These are phyloP conservation scores for Sphaerostilbella broomeana DNA, from an alignment of 2,329 filamentous ascomycete species.

Conservation along the genomic window DNA sequence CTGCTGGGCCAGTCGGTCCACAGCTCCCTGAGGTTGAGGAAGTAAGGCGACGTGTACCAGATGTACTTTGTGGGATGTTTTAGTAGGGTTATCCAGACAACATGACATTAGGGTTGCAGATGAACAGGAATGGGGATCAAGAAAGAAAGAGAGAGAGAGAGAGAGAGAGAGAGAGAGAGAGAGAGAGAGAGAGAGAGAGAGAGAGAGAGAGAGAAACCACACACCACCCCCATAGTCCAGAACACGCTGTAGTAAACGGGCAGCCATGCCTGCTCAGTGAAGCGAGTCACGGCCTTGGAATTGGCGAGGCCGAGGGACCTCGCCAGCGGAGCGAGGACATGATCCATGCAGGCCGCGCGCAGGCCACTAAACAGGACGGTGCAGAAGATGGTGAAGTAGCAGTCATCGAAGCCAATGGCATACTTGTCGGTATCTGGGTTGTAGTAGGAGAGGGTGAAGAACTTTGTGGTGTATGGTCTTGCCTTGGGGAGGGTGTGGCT, in stretches of 20 bases:
- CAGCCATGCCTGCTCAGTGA: constrained; percentile 92
- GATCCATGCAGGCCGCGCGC: constrained; percentile 77
- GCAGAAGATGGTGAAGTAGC: constrained; percentile 68
- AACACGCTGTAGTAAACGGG: constrained; percentile 74
- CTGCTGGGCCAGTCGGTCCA: constrained; percentile 83
- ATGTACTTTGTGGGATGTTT: constrained; percentile 67
- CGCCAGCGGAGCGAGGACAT: constrained; percentile 72
- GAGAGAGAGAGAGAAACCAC: constrained; percentile 23
- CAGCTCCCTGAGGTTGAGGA: constrained; percentile 66
- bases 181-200: too few species aligned
- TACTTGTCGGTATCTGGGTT: constrained; percentile 64
- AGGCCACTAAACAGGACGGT: constrained; percentile 80
- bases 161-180: too few species aligned
- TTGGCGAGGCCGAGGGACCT: constrained; percentile 64
- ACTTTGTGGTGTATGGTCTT: constrained; percentile 70
- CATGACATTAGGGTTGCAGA: too few species aligned
- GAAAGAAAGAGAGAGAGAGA: too few species aligned
- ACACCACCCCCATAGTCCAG: constrained; percentile 77
- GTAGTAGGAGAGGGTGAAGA: constrained; percentile 80
- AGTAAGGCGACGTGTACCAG: constrained; percentile 72
- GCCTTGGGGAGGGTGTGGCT: constrained; percentile 79
- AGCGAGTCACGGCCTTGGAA: constrained; percentile 68
- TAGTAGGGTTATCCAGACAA: too few species aligned
- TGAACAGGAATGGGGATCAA: too few species aligned
- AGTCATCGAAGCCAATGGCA: constrained; percentile 69